These are phyloP conservation scores for Acrasis kona DNA, from an alignment of 78 protist genomes.

Conservation along the genomic window DNA sequence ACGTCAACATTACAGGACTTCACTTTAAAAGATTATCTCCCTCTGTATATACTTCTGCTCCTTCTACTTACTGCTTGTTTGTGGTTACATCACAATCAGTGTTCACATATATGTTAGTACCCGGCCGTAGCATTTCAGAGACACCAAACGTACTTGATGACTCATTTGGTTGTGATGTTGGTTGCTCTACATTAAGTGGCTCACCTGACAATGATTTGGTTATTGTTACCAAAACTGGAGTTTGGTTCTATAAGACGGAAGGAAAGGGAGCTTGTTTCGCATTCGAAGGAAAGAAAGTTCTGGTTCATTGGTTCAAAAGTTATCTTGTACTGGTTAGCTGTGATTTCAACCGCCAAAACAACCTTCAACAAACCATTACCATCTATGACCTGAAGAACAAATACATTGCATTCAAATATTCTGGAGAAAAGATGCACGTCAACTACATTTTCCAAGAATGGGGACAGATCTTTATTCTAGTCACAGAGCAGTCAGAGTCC, in stretches of 20 bases:
- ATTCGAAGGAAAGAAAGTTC: slow-evolving; percentile 26
- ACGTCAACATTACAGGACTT: not conserved
- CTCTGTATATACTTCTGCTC: not conserved
- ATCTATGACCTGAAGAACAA: slow-evolving; percentile 72
- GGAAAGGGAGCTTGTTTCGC: slow-evolving; percentile 27
- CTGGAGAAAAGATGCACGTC: slow-evolving; percentile 30
- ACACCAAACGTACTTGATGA: not conserved
- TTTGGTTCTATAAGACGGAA: not conserved
- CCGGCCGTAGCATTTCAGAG: not conserved
- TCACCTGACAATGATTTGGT: slow-evolving; percentile 6
- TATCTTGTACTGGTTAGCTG: slow-evolving; percentile 55
- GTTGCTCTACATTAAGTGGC: not conserved
- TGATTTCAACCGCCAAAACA: slow-evolving; percentile 1
- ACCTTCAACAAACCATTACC: slow-evolving; percentile 29
- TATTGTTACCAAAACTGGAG: not conserved
- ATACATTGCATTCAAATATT: slow-evolving; percentile 44
- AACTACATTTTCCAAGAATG: slow-evolving; percentile 59
- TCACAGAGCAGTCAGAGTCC: slow-evolving; percentile 8
- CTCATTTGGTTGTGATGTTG: not conserved
- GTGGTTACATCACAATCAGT: not conserved
- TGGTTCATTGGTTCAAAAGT: slow-evolving; percentile 46
- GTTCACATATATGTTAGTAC: not conserved
- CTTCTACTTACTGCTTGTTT: not conserved
- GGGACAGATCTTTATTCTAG: slow-evolving; percentile 64
- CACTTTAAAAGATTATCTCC: not conserved